Evolutionary conservation across 2,329 filamentous ascomycete genomes (phyloP).

Genomic region (Phialophora verrucosa): DNA sequence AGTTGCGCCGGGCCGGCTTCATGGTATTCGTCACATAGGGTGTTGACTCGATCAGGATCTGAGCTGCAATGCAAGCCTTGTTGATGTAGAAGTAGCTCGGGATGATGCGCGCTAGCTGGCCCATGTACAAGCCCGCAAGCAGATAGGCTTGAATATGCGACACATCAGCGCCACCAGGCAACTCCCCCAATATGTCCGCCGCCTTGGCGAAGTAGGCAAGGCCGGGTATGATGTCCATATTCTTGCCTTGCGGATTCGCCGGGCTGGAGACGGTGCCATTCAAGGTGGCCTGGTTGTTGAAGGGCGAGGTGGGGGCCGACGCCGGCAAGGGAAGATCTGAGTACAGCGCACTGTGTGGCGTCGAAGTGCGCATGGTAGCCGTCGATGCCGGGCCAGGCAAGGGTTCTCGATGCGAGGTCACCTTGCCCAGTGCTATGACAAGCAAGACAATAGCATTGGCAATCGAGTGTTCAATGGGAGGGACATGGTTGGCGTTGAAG

Average conservation of each 20-base stretch:
- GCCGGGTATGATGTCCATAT: conserved; percentile 85
- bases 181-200: conserved; percentile 81
- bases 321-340: conserved; percentile 37
- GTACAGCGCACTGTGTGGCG: conserved; percentile 39
- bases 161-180: conserved; percentile 77
- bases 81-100: conserved; percentile 79
- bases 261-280: conserved; percentile 34
- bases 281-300: conserved; percentile 25
- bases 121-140: conserved; percentile 84
- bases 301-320: conserved; percentile 38
- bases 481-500: conserved; percentile 14
- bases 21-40: conserved; percentile 31
- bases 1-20: conserved; percentile 47
- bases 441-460: conserved; percentile 81
- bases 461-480: conserved; percentile 63
- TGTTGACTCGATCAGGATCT: conserved; percentile 74
- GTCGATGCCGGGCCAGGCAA: conserved; percentile 56
- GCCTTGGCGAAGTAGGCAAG: conserved; percentile 88
- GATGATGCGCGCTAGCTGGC: conserved; percentile 82
- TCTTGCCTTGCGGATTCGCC: conserved; percentile 60
- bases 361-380: conserved; percentile 40
- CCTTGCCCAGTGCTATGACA: conserved; percentile 83
- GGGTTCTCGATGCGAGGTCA: conserved; percentile 64
- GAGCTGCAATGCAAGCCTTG: conserved; percentile 64
- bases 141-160: conserved; percentile 84